phyloP scores from a whole-genome alignment of 768 basidiomycete species.

The Panaeolus cyanescens region DNA sequence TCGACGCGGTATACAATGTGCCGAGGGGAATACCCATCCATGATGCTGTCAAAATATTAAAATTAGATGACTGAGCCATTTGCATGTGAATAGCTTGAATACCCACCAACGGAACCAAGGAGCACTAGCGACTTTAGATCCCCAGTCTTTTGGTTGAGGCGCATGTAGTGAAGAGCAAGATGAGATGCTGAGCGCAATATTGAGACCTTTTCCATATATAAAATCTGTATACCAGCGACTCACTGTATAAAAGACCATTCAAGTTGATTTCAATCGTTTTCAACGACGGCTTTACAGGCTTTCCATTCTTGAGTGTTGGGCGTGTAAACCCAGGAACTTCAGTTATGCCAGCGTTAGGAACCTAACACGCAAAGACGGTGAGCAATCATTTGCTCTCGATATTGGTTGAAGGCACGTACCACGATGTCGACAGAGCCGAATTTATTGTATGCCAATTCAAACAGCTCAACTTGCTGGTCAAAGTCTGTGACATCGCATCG shows the following conservation, averaged over 20 bases:
- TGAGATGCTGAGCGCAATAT: slow-evolving; percentile 38
- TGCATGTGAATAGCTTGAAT: background rate
- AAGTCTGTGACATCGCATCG: slow-evolving; percentile 54
- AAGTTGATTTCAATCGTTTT: slow-evolving; percentile 54
- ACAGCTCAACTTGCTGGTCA: slow-evolving; percentile 55
- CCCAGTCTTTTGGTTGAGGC: slow-evolving; percentile 31
- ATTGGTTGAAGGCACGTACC: slow-evolving; percentile 29
- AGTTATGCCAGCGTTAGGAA: slow-evolving; percentile 52
- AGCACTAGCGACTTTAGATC: slow-evolving; percentile 53
- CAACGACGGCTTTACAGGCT: slow-evolving; percentile 42
- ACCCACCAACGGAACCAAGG: slow-evolving; percentile 55
- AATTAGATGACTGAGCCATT: background rate
- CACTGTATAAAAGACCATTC: slow-evolving; percentile 49
- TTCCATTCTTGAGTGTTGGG: slow-evolving; percentile 36
- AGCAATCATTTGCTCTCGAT: background rate
- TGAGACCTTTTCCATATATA: background rate
- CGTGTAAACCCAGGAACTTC: slow-evolving; percentile 34
- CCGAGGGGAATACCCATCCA: slow-evolving; percentile 46
- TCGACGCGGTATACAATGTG: slow-evolving; percentile 51
- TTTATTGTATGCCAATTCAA: slow-evolving; percentile 46
- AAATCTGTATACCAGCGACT: slow-evolving; percentile 13
- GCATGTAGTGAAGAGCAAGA: slow-evolving; percentile 53
- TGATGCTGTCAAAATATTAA: slow-evolving; percentile 38
- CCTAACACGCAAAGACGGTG: slow-evolving; percentile 17
- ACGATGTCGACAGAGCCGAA: slow-evolving; percentile 57